Conservation (phyloP, 2,329 filamentous ascomycete genomes). For the Colletotrichum caudatum region DNA sequence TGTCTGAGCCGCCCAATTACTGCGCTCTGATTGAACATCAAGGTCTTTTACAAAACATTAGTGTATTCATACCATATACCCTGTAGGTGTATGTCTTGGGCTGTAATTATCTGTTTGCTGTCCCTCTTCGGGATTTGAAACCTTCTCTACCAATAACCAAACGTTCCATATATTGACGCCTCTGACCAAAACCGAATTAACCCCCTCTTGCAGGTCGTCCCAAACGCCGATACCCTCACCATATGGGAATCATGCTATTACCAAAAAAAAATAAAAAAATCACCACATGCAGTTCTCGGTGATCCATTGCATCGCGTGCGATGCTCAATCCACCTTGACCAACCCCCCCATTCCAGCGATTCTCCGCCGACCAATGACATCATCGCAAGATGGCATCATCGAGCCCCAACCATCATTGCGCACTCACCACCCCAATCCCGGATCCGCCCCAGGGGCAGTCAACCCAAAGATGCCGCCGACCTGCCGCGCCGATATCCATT, state of each 20-base stretch:
- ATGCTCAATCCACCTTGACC: slow-evolving; percentile 17
- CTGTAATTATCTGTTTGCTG: neutral
- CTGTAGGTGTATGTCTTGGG: neutral
- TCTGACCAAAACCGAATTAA: slow-evolving; percentile 11
- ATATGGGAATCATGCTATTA: neutral
- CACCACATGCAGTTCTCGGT: slow-evolving; percentile 1
- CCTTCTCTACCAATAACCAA: neutral
- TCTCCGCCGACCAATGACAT: slow-evolving; percentile 20
- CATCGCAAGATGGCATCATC: slow-evolving; percentile 37
- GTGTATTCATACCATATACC: neutral
- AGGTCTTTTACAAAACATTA: slow-evolving; percentile 4
- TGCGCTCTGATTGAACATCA: neutral
- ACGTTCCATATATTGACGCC: slow-evolving; percentile 18
- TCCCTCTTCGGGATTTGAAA: slow-evolving; percentile 31
- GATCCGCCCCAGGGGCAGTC: slow-evolving; percentile 3
- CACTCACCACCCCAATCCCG: slow-evolving; percentile 5
- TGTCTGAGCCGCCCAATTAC: neutral
- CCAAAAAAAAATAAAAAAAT: neutral
- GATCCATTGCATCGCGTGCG: slow-evolving; percentile 12
- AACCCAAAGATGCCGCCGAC: slow-evolving; percentile 35
- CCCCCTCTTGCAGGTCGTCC: neutral
- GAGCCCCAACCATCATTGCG: slow-evolving; percentile 19
- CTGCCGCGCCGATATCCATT: slow-evolving; percentile 37
- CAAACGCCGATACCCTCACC: slow-evolving; percentile 19
- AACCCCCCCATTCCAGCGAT: slow-evolving; percentile 11